Evolutionary conservation across 495 filamentous ascomycete genomes (phyloP).

Genomic region (Hypomontagnella submonticulosa): DNA sequence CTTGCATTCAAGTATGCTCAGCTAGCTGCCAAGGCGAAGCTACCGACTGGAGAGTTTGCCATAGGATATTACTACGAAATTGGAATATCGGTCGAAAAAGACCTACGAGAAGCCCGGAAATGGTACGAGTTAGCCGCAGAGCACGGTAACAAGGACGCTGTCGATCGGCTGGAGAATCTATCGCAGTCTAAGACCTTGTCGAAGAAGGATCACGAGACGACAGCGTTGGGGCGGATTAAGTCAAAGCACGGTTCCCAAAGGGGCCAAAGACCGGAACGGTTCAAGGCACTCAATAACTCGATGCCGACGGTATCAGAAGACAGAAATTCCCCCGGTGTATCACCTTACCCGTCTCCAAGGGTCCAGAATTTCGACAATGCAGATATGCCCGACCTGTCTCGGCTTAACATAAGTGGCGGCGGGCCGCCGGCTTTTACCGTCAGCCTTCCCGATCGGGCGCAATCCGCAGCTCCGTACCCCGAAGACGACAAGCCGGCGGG

Average conservation of each 20-base stretch:
- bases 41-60: slow-evolving; percentile 94
- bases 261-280: slow-evolving; percentile 73
- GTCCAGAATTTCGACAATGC: slow-evolving; percentile 49
- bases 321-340: slow-evolving; percentile 38
- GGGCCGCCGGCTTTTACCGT: slow-evolving; percentile 58
- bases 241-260: slow-evolving; percentile 90
- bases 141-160: slow-evolving; percentile 92
- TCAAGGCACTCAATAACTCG: slow-evolving; percentile 57
- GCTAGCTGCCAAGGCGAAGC: slow-evolving; percentile 79
- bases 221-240: slow-evolving; percentile 90
- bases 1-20: slow-evolving; percentile 91
- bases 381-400: slow-evolving; percentile 78
- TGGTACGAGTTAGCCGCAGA: slow-evolving; percentile 94
- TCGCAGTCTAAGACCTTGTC: slow-evolving; percentile 86
- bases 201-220: slow-evolving; percentile 89
- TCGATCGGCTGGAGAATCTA: slow-evolving; percentile 82
- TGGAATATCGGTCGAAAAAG: slow-evolving; percentile 83
- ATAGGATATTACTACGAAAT: slow-evolving; percentile 98
- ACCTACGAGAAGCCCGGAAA: slow-evolving; percentile 81
- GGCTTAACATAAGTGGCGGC: slow-evolving; percentile 55
- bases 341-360: slow-evolving; percentile 49
- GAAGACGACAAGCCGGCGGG: slow-evolving; percentile 64
- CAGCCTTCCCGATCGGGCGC: slow-evolving; percentile 56
- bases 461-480: slow-evolving; percentile 74
- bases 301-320: slow-evolving; percentile 65